Conservation (phyloP, 805 yeast species). For the Brettanomyces bruxellensis region DNA sequence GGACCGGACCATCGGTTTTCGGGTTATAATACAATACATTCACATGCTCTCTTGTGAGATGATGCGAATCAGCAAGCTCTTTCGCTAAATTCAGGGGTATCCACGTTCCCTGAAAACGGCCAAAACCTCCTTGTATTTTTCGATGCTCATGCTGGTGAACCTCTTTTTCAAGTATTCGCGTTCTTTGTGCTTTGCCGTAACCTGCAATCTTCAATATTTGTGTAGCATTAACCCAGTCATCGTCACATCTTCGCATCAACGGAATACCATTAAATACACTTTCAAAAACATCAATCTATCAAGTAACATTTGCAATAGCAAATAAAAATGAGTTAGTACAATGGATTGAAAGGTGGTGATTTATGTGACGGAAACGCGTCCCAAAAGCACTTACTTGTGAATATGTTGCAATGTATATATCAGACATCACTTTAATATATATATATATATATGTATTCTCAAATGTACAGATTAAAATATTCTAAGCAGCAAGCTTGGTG, state of each 20-base stretch:
- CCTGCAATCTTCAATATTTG: constrained; percentile 73
- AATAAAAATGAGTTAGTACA: neutral
- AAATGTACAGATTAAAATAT: too few relatives aligned
- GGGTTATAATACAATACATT: constrained; percentile 48
- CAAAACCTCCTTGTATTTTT: constrained; percentile 80
- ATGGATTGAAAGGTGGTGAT: too few relatives aligned
- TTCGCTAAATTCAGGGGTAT: constrained; percentile 62
- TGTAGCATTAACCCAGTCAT: constrained; percentile 90
- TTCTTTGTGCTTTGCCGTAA: constrained; percentile 71
- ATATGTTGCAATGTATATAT: constrained; percentile 35
- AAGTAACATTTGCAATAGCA: neutral
- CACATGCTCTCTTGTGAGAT: constrained; percentile 40
- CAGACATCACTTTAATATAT: neutral
- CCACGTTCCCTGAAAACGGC: constrained; percentile 84
- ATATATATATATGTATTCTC: too few relatives aligned
- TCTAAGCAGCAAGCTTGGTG: too few relatives aligned
- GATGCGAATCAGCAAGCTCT: constrained; percentile 43
- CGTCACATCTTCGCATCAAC: constrained; percentile 81
- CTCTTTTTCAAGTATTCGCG: constrained; percentile 67
- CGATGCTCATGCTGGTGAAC: constrained; percentile 60
- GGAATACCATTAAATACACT: constrained; percentile 63
- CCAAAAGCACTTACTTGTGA: constrained; percentile 27
- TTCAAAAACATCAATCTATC: constrained; percentile 42
- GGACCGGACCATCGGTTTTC: constrained; percentile 36
- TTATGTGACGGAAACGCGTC: too few relatives aligned